A percentile compares a stretch with the other conserved stretches of the same genome.
Conservation (phyloP, 495 filamentous ascomycete genomes). For the Hypomontagnella monticulosa region DNA sequence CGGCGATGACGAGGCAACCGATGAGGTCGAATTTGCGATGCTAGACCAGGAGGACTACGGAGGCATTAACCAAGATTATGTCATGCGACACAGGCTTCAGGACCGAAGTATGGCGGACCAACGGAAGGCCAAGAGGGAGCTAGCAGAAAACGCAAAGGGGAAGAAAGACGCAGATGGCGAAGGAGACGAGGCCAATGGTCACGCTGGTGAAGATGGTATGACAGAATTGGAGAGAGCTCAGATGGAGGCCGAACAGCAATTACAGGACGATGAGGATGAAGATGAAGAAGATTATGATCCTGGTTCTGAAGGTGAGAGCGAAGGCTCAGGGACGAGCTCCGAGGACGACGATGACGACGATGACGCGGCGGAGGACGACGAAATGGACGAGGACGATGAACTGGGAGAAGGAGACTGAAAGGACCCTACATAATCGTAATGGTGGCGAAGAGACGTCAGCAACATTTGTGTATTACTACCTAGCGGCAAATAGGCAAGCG, state of each 20-base stretch:
- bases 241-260: constrained; percentile 55
- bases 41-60: constrained; percentile 85
- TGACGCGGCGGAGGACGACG: constrained; percentile 40
- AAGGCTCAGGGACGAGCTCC: constrained; percentile 68
- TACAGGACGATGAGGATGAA: constrained; percentile 80
- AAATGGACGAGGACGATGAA: constrained; percentile 42
- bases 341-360: constrained; percentile 64
- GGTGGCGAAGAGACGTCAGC: background rate
- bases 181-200: constrained; percentile 59
- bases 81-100: constrained; percentile 81
- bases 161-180: constrained; percentile 72
- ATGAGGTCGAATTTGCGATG: constrained; percentile 87
- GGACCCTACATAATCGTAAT: constrained; percentile 10
- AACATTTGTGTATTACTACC: constrained; percentile 2
- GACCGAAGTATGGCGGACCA: constrained; percentile 93
- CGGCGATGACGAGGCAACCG: constrained; percentile 57
- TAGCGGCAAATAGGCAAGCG: background rate
- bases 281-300: constrained; percentile 92
- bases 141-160: constrained; percentile 55
- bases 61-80: constrained; percentile 81
- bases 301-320: constrained; percentile 77
- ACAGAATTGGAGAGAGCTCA: constrained; percentile 64
- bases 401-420: constrained; percentile 34
- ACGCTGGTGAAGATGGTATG: constrained; percentile 74
- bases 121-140: constrained; percentile 76